phyloP scores from a whole-genome alignment of 129 eudicot genomes.

The Arctium lappa region DNA sequence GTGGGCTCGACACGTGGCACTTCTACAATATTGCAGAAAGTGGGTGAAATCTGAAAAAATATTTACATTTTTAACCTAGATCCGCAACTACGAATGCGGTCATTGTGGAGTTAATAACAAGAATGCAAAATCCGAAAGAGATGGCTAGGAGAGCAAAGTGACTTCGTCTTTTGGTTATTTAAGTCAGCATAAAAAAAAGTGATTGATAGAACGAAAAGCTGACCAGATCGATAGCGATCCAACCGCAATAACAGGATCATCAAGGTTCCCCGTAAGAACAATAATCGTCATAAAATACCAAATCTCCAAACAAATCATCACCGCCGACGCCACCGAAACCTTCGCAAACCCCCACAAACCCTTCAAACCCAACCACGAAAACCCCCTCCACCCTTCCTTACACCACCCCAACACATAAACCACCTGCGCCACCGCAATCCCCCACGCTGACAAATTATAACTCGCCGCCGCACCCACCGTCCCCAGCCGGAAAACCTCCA shows the following conservation, averaged over 20 bases:
- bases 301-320: constrained; percentile 74
- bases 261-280: constrained; percentile 77
- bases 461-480: constrained; percentile 61
- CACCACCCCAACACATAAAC: constrained; percentile 68
- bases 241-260: constrained; percentile 60
- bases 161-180: too few species aligned
- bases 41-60: too few species aligned
- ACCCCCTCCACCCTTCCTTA: constrained; percentile 57
- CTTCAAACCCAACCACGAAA: constrained; percentile 68
- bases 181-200: not conserved
- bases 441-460: constrained; percentile 65
- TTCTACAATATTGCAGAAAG: too few species aligned
- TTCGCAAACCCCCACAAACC: constrained; percentile 59
- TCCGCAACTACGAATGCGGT: too few species aligned
- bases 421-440: constrained; percentile 59
- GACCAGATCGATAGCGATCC: constrained; percentile 87
- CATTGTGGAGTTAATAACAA: too few species aligned
- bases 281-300: constrained; percentile 84
- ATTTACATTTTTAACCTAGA: too few species aligned
- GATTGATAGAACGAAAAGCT: not conserved
- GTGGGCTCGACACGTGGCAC: too few species aligned
- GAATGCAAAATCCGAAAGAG: too few species aligned
- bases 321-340: constrained; percentile 70
- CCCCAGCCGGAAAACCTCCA: constrained; percentile 59
- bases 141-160: too few species aligned